Base-by-base conservation (phyloP, 225 moss, liverwort and hornwort genomes). In the Pleurozium schreberi region DNA sequence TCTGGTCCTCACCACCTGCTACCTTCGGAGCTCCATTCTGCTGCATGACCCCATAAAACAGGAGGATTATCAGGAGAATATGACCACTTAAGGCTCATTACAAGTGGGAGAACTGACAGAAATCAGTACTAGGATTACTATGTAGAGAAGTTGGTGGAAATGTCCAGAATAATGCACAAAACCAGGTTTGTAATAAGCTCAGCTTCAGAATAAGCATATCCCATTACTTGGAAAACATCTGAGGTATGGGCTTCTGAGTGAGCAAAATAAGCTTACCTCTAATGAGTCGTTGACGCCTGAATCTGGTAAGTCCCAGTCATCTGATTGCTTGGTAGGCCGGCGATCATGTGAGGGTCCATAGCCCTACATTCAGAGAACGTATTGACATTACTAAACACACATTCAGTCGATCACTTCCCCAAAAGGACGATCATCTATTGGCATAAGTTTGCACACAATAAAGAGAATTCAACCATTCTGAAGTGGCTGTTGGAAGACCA, bases 261-360 rank as follows among this genome's bases (percentile, higher is more conserved):
- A 43, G 83, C 66, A 65, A 73, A 81, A 58, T 74, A 64, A 84
- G 57, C 76, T 66, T 47, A 96, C 98, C 96, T 97, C 95, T 78
- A 94, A 87, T 81, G 94, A 90, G 84, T 95, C 96, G 77, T 92
- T 92, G 82, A 95, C 93, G 62, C 96, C 96, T 83, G 96, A 90
- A 58, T 97, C 97, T 64, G 94, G 96, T 86, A 96, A 91, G 83
- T 98, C 97, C 98, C 98, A 98, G 40, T 98, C 97, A 89, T 96
- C 96, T 50, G 93, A 89, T 60, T 88, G 90, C 88, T 94, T 97
- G 74, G 85, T 64, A 52, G 89, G 83, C 65, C 95, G 96, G 87
- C 96, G 95, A 36, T 98, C 98, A n/a, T 95, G 92, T 43, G 96
- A 90, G 47, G 92, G 88, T 86, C 93, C 94, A 89, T 98, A 98